Percentiles rank a stretch among this genome's conserved stretches.
phyloP scores from a whole-genome alignment of 495 filamentous ascomycete genomes.

The Penicillium cataractarum region DNA sequence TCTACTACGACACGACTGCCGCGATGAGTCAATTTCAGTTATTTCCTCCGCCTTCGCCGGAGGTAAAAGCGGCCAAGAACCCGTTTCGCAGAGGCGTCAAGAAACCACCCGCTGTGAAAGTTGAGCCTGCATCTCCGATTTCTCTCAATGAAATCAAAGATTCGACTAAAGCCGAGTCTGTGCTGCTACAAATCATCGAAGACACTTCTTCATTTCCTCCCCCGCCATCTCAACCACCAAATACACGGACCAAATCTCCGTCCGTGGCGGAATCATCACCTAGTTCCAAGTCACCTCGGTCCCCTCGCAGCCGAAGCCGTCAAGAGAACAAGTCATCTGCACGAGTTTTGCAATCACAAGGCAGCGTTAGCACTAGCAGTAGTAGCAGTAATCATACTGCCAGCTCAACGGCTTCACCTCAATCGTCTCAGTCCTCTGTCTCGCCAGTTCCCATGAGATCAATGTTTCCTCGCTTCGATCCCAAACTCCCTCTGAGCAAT shows the following conservation, averaged over 20 bases:
- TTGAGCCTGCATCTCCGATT: constrained; percentile 36
- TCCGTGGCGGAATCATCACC: constrained; percentile 18
- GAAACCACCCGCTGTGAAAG: constrained; percentile 32
- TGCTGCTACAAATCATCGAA: constrained; percentile 45
- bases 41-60: constrained; percentile 55
- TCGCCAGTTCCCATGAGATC: constrained; percentile 59
- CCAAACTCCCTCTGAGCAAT: constrained; percentile 64
- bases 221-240: constrained; percentile 25
- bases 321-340: constrained; percentile 21
- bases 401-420: constrained; percentile 40
- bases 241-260: constrained; percentile 26
- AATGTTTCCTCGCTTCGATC: constrained; percentile 85
- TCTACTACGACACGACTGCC: constrained; percentile 1
- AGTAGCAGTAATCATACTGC: constrained; percentile 17
- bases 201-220: constrained; percentile 39
- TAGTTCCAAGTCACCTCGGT: constrained; percentile 26
- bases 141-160: constrained; percentile 42
- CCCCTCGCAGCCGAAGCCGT: constrained; percentile 28
- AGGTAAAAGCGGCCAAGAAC: constrained; percentile 42
- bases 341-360: constrained; percentile 21
- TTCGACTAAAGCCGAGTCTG: constrained; percentile 39
- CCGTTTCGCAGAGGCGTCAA: constrained; percentile 38
- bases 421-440: constrained; percentile 33
- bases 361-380: constrained; percentile 15
- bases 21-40: constrained; percentile 55